Base-by-base conservation (phyloP, 495 filamentous ascomycete species). In the Penicillium soppii region DNA sequence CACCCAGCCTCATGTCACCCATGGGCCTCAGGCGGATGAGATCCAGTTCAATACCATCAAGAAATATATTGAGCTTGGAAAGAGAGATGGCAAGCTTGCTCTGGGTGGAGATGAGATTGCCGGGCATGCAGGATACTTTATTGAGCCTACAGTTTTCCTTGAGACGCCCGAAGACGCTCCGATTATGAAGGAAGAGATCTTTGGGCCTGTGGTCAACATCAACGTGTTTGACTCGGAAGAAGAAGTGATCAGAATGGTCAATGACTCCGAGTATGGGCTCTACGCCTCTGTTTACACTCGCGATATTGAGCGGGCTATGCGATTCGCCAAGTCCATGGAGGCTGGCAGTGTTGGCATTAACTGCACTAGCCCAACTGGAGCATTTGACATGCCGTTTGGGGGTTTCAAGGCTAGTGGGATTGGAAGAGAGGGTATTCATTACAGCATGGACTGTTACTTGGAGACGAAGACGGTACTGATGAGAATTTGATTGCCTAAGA, bases 31-130 rank as follows among this genome's bases (percentile, higher is more conserved):
- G 65, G 87, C 92, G 48, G 91, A 88, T 22, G 75, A 92, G 66
- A 61, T 89, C 2, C 91, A 95, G 67, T 95, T 82, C 59, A 88
- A 95, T 66, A 83, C 87, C 41, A 86, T 96, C 71, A 92, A 95
- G 85, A 75, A 78, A 54, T 95, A 92, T 72, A 95, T 96, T 62
- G 74, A 92, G 56, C 67, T 77, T 43, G 91, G 90, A 43, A 90
- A 89, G 77, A 78, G 83, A 54, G 79, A 76, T 37, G 91, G 90
- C 12, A 57, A 52, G 12, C 46, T 62, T 22, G 20, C 32, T 1
- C 10, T 63, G 42, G 66, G 46, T 3, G 52, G 36, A 2, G 44
- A 40, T n/a, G 33, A 39, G 5, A 17, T 47, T 8, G 23, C 52
- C 13, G 30, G 49, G 17, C 30, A 22, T 67, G 56, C 65, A 20